Percentiles rank a stretch among this genome's conserved stretches.
Evolutionary conservation across 176 grass and related monocot genomes (phyloP).

Genomic region (Typha latifolia): DNA sequence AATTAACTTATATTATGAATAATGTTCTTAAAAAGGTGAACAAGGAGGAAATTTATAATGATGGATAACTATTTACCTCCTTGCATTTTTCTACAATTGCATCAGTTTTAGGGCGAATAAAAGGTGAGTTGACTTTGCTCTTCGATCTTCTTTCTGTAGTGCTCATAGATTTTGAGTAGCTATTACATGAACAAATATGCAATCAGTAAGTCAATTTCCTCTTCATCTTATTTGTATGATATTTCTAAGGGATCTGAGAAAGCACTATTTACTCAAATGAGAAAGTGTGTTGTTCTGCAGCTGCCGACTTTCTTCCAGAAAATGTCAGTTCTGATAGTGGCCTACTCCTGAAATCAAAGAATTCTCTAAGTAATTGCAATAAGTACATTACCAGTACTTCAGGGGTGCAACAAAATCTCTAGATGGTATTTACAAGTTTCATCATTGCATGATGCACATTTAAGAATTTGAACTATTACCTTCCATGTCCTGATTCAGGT

Average conservation of each 20-base stretch:
- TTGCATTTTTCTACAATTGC: conserved; percentile 25
- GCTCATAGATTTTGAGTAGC: conserved; percentile 32
- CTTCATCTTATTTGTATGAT: conserved; percentile 2
- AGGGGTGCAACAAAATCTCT: neutral
- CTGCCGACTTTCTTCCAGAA: conserved; percentile 8
- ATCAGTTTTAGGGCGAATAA: conserved; percentile 18
- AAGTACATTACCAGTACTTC: neutral
- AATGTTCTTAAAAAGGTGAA: neutral
- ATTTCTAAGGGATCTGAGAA: neutral
- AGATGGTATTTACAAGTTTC: neutral
- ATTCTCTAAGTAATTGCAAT: neutral
- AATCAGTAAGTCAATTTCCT: conserved; percentile 1
- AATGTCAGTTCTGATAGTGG: neutral
- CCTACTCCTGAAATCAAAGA: conserved; percentile 15
- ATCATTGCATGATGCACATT: neutral
- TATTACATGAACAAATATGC: conserved; percentile 21
- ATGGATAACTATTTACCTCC: conserved; percentile 2
- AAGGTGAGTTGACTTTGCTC: conserved; percentile 11
- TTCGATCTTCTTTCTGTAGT: conserved; percentile 39
- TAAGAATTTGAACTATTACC: conserved; percentile 3
- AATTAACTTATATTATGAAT: neutral
- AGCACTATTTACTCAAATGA: conserved; percentile 17
- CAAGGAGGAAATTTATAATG: neutral
- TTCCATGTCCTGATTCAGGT: neutral
- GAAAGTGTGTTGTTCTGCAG: neutral